phyloP scores from a whole-genome alignment of 164 flowering plant genomes.

The Chimonanthus salicifolius region DNA sequence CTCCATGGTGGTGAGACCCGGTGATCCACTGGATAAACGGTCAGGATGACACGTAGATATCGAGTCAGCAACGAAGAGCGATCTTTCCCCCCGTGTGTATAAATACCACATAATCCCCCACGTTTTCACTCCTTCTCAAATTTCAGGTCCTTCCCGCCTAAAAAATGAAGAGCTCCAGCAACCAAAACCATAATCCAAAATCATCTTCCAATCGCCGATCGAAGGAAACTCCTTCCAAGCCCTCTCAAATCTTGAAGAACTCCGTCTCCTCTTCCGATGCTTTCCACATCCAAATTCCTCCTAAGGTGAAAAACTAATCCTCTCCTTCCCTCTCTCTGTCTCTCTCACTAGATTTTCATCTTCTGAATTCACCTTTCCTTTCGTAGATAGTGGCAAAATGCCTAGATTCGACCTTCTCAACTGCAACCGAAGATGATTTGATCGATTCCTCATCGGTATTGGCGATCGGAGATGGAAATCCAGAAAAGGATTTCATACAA shows the following conservation, averaged over 20 bases:
- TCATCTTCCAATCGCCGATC: not conserved
- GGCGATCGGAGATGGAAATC: not conserved
- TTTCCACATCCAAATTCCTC: not conserved
- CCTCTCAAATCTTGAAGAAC: not conserved
- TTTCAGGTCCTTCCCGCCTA: not conserved
- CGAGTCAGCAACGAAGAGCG: no score
- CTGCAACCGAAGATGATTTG: not conserved
- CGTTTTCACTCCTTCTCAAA: not conserved
- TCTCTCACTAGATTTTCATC: not conserved
- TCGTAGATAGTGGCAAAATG: not conserved
- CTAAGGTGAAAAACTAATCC: not conserved
- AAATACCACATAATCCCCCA: not conserved
- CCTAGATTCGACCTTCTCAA: not conserved
- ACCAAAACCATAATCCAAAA: not conserved
- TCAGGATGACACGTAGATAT: not conserved
- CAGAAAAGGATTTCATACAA: not conserved
- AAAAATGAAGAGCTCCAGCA: not conserved
- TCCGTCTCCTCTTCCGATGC: not conserved
- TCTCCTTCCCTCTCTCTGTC: not conserved
- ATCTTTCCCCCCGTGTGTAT: slow-evolving; percentile 10
- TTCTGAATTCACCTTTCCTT: not conserved
- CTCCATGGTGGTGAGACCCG: no score
- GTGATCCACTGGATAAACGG: not conserved
- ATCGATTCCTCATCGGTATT: not conserved
- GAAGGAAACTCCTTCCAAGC: not conserved